Evolutionary conservation across 2,329 filamentous ascomycete species (phyloP).

Genomic region (Colletotrichum tamarilloi): DNA sequence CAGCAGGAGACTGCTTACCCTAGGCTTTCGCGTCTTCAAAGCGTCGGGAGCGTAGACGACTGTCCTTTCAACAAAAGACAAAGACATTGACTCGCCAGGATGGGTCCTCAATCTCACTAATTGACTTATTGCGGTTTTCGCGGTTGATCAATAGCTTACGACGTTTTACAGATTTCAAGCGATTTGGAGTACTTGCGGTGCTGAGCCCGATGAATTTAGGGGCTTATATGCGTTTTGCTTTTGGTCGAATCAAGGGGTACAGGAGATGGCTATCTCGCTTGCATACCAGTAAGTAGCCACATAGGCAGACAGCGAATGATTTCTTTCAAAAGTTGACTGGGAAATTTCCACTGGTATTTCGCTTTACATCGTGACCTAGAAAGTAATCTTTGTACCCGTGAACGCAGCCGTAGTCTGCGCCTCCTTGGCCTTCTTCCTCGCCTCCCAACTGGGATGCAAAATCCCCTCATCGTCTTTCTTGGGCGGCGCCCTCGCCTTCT

Average conservation of each 20-base stretch:
- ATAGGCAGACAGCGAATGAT: constrained; percentile 7
- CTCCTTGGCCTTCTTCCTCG: constrained; percentile 71
- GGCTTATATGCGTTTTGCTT: background rate
- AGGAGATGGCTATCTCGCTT: background rate
- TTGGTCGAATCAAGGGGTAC: background rate
- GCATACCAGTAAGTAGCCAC: background rate
- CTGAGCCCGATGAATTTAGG: background rate
- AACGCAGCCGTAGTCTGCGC: constrained; percentile 63
- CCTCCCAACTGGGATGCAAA: constrained; percentile 74
- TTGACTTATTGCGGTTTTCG: background rate
- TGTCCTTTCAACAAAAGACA: background rate
- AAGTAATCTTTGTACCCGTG: constrained; percentile 64
- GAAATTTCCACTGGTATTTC: background rate
- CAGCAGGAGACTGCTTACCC: too few species aligned
- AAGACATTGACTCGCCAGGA: background rate
- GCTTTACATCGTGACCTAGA: constrained; percentile 7
- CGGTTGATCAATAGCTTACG: background rate
- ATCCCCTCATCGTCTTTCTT: constrained; percentile 62
- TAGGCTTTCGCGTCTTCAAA: background rate
- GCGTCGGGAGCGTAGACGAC: background rate
- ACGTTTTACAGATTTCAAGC: background rate
- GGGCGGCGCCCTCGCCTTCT: constrained; percentile 43
- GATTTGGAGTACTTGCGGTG: background rate
- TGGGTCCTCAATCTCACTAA: background rate
- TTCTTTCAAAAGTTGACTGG: background rate